phyloP scores from a whole-genome alignment of 768 basidiomycete genomes.

The Hygrophorus pudorinus region DNA sequence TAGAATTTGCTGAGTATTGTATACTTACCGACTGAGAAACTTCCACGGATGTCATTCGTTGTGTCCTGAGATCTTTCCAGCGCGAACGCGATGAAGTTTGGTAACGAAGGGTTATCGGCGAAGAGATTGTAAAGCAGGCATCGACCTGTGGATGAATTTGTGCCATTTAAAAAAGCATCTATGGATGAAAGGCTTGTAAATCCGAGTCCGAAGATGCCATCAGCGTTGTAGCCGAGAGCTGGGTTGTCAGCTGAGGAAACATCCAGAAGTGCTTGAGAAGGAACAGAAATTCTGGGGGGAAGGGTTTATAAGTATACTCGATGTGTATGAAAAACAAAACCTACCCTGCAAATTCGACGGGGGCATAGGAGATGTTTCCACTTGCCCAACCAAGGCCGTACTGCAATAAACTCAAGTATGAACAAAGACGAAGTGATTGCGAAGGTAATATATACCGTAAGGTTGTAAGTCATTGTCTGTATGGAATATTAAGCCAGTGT shows the following conservation, averaged over 20 bases:
- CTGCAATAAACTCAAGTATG: constrained; percentile 22
- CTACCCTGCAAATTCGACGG: constrained; percentile 64
- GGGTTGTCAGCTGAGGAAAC: constrained; percentile 59
- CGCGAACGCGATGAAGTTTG: constrained; percentile 75
- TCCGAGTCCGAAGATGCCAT: constrained; percentile 68
- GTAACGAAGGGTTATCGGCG: constrained; percentile 51
- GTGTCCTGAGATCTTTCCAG: constrained; percentile 50
- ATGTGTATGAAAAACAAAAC: constrained; percentile 8
- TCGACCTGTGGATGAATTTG: constrained; percentile 51
- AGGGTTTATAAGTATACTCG: constrained; percentile 2
- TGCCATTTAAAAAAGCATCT: constrained; percentile 48
- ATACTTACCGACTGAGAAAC: constrained; percentile 57
- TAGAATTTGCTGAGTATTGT: not conserved
- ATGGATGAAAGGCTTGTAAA: constrained; percentile 70
- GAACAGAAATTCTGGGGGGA: constrained; percentile 43
- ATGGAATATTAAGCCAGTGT: constrained; percentile 3
- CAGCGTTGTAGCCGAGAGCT: constrained; percentile 58
- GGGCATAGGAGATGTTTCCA: constrained; percentile 53
- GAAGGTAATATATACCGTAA: constrained; percentile 37
- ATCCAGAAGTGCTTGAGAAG: constrained; percentile 66
- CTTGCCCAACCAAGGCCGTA: constrained; percentile 77
- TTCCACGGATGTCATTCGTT: constrained; percentile 51
- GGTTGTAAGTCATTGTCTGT: constrained; percentile 42
- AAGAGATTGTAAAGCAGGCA: constrained; percentile 73
- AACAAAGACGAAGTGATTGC: not conserved